Percentiles rank a stretch among this genome's conserved stretches.
These are phyloP conservation scores for Panaeolus cyanescens DNA, from an alignment of 768 basidiomycete genomes.

Conservation along the genomic window DNA sequence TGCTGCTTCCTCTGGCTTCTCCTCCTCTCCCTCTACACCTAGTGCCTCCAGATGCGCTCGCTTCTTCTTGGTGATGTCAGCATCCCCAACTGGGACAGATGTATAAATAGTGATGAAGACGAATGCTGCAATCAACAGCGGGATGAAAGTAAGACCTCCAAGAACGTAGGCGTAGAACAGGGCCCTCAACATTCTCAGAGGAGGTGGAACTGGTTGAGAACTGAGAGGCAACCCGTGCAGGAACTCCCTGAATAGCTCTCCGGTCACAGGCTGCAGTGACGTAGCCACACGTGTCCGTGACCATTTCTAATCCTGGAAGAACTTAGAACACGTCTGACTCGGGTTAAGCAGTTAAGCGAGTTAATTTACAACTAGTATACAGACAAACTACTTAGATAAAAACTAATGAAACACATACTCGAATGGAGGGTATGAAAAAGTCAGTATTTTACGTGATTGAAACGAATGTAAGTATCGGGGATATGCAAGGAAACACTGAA, in stretches of 20 bases:
- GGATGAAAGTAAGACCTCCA: constrained; percentile 89
- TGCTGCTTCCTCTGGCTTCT: constrained; percentile 19
- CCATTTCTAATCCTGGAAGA: not conserved
- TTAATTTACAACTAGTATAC: constrained; percentile 1
- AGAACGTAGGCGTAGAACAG: constrained; percentile 84
- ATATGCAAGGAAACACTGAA: not conserved
- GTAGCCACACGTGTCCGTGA: constrained; percentile 22
- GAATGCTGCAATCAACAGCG: constrained; percentile 61
- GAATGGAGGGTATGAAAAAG: not conserved
- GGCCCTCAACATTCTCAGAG: constrained; percentile 63
- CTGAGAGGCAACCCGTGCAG: constrained; percentile 4
- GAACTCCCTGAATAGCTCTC: constrained; percentile 7
- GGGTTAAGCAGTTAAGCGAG: not conserved
- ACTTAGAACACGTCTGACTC: not conserved
- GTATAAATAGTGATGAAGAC: constrained; percentile 76
- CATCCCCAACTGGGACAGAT: constrained; percentile 75
- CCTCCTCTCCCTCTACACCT: constrained; percentile 28
- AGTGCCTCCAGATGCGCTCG: constrained; percentile 30
- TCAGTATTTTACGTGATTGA: not conserved
- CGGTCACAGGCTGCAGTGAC: constrained; percentile 15
- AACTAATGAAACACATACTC: not conserved
- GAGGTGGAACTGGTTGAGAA: constrained; percentile 10
- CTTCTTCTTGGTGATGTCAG: constrained; percentile 44
- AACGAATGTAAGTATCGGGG: not conserved
- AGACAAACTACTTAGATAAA: not conserved